Evolutionary conservation across 768 basidiomycete genomes (phyloP), one percentile per base, ranked within the genome.

Genomic region (Boletus edulis): DNA sequence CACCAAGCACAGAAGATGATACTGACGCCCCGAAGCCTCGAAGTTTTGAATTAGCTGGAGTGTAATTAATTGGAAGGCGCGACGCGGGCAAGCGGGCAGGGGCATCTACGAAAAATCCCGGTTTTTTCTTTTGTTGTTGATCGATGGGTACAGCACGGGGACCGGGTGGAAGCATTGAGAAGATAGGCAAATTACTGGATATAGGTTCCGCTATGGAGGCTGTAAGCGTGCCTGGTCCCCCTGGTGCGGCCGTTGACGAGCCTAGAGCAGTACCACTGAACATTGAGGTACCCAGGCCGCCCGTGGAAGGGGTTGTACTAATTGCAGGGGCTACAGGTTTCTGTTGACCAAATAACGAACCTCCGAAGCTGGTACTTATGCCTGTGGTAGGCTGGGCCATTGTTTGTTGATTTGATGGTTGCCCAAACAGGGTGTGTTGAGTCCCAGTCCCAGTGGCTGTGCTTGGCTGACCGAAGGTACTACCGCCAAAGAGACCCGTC

Each of bases 161-260:
- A 38, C 85, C 83, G 13, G 86, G 81, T 20, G 87, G 86, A 32
- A 91, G 81, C 79, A 91, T 78, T 49, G 81, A 83, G 67, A 87
- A 91, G 48, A 89, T 85, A 5, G 85, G 86, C 49, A 90, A 68
- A 57, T 87, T 86, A 47, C 82, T 76, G 32, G 81, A 82, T 58
- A 93, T 86, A 9, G 91, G 91, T 68, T 95, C 89, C 27, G 89
- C 86, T 65, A 98, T 91, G 18, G 94, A 94, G 2, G 93, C 90
- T 10, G 87, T 89, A 50, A 96, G 75, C 0, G 79, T 70, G 37
- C 83, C 83, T 71, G 83, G 82, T 40, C 76, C 74, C 32, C 73
- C 81, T n/a, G 76, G 73, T 51, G 73, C 71, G 43, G 66, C 66
- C 0, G 71, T 64, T 32, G 80, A 79, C 12, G 74, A 68, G 45